These are phyloP conservation scores for Cyclospora cayetanensis DNA, from an alignment of 169 alveolate species.

Conservation along the genomic window DNA sequence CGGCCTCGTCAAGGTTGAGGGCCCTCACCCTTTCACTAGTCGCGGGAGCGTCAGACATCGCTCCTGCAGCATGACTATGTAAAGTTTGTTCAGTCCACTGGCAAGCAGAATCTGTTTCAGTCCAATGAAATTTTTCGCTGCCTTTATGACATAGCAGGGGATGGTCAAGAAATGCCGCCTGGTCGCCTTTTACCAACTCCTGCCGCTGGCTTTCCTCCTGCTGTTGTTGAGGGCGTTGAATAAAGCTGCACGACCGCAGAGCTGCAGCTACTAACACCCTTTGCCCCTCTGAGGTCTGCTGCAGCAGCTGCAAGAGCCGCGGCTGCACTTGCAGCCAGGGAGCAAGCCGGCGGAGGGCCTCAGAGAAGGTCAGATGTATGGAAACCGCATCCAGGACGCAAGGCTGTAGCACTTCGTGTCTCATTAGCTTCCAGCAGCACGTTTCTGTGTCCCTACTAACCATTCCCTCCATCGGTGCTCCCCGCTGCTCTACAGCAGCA, in stretches of 20 bases:
- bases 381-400: constrained; percentile 40
- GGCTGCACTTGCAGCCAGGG: constrained; percentile 25
- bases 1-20: background rate
- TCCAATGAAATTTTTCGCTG: background rate
- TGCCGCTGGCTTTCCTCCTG: background rate
- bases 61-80: background rate
- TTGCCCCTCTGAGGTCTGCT: background rate
- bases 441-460: background rate
- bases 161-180: too few relatives aligned
- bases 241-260: background rate
- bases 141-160: background rate
- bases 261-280: constrained; percentile 2
- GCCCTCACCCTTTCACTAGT: background rate
- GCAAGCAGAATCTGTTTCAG: too few relatives aligned
- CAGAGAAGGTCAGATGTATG: constrained; percentile 5
- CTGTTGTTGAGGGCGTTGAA: background rate
- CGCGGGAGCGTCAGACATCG: background rate
- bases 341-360: background rate
- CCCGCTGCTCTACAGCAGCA: background rate
- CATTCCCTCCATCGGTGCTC: background rate
- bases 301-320: background rate
- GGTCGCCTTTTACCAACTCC: too few relatives aligned
- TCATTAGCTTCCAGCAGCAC: background rate
- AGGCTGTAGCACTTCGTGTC: constrained; percentile 49
- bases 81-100: too few relatives aligned